Evolutionary conservation across 2,329 filamentous ascomycete genomes (phyloP), one percentile per base, ranked within the genome.

Genomic region (Cyphellophora europaea): DNA sequence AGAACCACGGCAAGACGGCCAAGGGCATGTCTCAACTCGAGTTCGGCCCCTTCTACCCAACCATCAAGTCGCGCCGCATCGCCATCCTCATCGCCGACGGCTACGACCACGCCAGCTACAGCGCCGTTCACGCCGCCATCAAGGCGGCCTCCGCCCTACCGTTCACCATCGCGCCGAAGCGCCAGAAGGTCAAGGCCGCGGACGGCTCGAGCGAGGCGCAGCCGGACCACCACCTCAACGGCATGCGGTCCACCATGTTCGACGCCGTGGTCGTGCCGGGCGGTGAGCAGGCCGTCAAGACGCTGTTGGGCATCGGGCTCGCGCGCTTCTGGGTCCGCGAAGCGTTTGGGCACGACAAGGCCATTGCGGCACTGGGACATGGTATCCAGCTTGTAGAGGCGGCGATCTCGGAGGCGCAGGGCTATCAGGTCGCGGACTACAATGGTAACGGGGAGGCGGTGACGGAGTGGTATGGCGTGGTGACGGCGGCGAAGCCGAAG

Each of bases 341-440:
- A 55, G 79, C 83, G 0, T 91, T 89, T 47, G 83, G 82, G 0
- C 84, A 91, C 44, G 66, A 87, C 33, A 91, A 91, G 65, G 65
- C 82, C 2, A 81, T 91, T 15, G 84, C 76, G 2, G 85, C 79
- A 0, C 81, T 79, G 0, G 83, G 81, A 1, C 82, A 87, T 52
- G 83, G 68, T 0, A 73, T 84, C 0, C 63, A 73, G 3, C 62
- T 89, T 27, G 66, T 89, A 17, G 57, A 66, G 32, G 57, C 67
- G 18, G 58, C 58, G 2, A 37, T 58, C 53, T 63, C 36, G 49
- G 57, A 58, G 18, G 53, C 69, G 4, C 61, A 66, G 1, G 66
- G 63, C 4, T 25, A 58, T 76, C 46, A 40, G 59, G 4, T 67
- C 21, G 21, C 73, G 47, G 67, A 67, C 1, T 19, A 12, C 16